Evolutionary conservation across 495 filamentous ascomycete species (phyloP), one percentile per base, ranked within the genome.

Genomic region (Letharia lupina): DNA sequence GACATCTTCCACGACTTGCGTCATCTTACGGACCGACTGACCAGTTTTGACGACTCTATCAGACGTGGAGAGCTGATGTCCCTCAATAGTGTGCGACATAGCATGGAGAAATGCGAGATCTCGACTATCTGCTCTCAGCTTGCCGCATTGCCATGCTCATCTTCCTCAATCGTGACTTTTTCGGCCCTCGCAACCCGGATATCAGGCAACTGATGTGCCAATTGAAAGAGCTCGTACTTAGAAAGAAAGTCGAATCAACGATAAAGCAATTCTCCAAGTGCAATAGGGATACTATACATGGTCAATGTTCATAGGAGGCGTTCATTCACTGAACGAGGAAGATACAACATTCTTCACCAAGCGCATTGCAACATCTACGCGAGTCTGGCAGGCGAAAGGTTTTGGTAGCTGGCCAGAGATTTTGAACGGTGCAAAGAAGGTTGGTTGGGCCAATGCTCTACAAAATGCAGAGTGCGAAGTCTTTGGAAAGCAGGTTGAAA

Each of bases 91-190:
- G 18, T 48, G 12, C 42, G 44, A 37, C 0, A 0, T 7, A 13
- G n/a, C 40, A n/a, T n/a, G n/a, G n/a, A n/a, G n/a, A n/a, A n/a
- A 44, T 44, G 59, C 10, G 9, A 13, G 3, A 9, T 18, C 44
- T 63, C 15, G 61, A 63, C 42, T 63, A 48, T n/a, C 4, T 35
- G 8, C 23, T 50, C 20, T 44, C 50, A 40, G 44, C 61, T 11
- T 47, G 41, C 15, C 61, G 61, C 9, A 2, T 63, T 12, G 61
- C 5, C n/a, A 11, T 44, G n/a, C 44, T 63, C 45, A 63, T 63
- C 12, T 63, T 35, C 31, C 39, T 63, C 44, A 39, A 39, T 2
- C 44, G 45, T 20, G 23, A 20, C 20, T 3, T n/a, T 63, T 15
- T 6, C 4, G 13, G 39, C 10, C 59, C 20, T n/a, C 0, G 7